A percentile compares a stretch with the other conserved stretches of the same genome.
phyloP scores from a whole-genome alignment of 306 rosid species.

The Myrica gale region DNA sequence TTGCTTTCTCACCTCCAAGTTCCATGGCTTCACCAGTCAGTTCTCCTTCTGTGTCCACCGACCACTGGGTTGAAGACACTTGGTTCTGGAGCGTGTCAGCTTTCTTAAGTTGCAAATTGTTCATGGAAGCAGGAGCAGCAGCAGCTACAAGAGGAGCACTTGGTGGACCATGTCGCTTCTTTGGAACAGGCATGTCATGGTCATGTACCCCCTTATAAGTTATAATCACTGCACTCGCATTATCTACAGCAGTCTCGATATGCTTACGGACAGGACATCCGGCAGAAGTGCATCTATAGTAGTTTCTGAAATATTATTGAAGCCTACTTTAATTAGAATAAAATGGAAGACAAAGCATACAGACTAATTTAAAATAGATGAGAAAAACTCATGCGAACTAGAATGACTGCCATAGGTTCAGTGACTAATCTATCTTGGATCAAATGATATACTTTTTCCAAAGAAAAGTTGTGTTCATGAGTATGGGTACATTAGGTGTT shows the following conservation, averaged over 20 bases:
- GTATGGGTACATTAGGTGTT: too few relatives aligned
- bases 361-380: conserved; percentile 7
- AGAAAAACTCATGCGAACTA: background rate
- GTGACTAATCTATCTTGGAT: too few relatives aligned
- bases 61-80: conserved; percentile 61
- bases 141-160: conserved; percentile 84
- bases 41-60: conserved; percentile 86
- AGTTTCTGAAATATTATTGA: conserved; percentile 62
- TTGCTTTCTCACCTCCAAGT: conserved; percentile 95
- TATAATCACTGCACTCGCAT: conserved; percentile 63
- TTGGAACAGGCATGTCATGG: conserved; percentile 94
- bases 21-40: conserved; percentile 89
- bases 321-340: conserved; percentile 23
- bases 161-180: conserved; percentile 84
- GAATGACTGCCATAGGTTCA: too few relatives aligned
- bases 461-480: too few relatives aligned
- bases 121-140: conserved; percentile 74
- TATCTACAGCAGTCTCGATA: conserved; percentile 74
- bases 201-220: conserved; percentile 93
- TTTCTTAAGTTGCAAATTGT: conserved; percentile 43
- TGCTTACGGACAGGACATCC: conserved; percentile 98
- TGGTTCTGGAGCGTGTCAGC: conserved; percentile 38
- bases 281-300: conserved; percentile 98
- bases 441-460: too few relatives aligned
- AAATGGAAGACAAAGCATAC: conserved; percentile 7